Evolutionary conservation across 176 grass and related monocot species (phyloP).

Genomic region (Puccinellia tenuiflora): DNA sequence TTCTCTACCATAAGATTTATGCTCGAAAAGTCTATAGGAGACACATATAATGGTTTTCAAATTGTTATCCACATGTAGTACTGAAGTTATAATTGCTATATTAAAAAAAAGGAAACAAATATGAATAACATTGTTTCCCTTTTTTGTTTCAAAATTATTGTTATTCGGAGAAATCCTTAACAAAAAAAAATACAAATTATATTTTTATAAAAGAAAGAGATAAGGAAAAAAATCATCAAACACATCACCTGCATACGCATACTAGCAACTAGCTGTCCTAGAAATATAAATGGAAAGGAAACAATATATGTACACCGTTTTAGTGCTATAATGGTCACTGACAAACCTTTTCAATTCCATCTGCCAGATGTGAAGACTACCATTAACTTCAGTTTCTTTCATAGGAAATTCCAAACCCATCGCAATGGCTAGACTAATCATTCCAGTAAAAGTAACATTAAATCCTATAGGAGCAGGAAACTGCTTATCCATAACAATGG

Average conservation of each 20-base stretch:
- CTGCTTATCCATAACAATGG: background rate
- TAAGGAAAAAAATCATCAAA: background rate
- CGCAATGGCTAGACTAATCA: background rate
- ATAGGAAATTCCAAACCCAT: background rate
- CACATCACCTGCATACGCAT: too few relatives aligned
- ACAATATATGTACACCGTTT: too few relatives aligned
- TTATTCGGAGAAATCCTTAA: background rate
- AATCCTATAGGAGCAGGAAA: background rate
- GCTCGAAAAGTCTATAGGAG: too few relatives aligned
- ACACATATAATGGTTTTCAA: background rate
- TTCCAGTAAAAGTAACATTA: background rate
- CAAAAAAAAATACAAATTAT: too few relatives aligned
- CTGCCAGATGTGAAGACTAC: background rate
- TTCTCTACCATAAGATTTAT: too few relatives aligned
- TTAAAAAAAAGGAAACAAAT: too few relatives aligned
- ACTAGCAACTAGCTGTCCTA: too few relatives aligned
- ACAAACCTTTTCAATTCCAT: background rate
- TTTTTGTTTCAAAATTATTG: too few relatives aligned
- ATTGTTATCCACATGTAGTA: background rate
- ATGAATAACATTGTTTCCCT: too few relatives aligned
- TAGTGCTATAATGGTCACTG: too few relatives aligned
- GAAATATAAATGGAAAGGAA: too few relatives aligned
- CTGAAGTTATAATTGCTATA: background rate
- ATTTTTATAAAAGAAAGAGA: background rate
- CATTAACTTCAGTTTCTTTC: background rate